Base-by-base conservation (phyloP, 73 alveolate species). In the Paramecium sonneborni region DNA sequence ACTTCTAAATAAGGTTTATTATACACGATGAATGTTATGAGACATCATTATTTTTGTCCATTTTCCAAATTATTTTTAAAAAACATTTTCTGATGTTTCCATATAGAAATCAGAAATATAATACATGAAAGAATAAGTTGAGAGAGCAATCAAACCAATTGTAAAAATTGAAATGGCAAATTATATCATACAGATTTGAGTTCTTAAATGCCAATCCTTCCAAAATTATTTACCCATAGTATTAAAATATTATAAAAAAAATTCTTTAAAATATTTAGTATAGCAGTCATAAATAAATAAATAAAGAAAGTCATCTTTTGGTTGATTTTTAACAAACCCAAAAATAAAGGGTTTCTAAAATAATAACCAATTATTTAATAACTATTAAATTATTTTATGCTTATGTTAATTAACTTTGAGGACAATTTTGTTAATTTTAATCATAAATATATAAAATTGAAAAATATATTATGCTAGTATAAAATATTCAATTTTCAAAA, bases 31-130 rank as follows among this genome's bases (percentile, higher is more conserved):
- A 30, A 32, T 62, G 9, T 62, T 26, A 26, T 62, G 44, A 26
- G 39, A 62, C 84, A 62, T 62, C 84, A 62, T 62, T 3, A 30
- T 62, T 62, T 62, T 62, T 1, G 84, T 62, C 84, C 84, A 62
- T 62, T 62, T 28, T 1, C 84, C 84, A 62, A 23, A 62, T 62
- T 62, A 26, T 24, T 62, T 62, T 62, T 26, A 30, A 62, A 62
- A 62, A 5, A 62, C 26, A 9, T 62, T 1, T 21, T 62, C 30
- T 26, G 84, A 62, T 7, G 84, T 28, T 6, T 32, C 44, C 84
- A 62, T 62, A 62, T 30, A 62, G 3, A 62, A 30, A 3, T 62
- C 84, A 24, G 84, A 30, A 32, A 62, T 62, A 62, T 62, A 62
- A 6, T 23, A 30, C 44, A 30, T 26, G 10, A 26, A 62, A 9